Conservation (phyloP, 1,139 yeast genomes). For the Suhomyces ambrosiae region DNA sequence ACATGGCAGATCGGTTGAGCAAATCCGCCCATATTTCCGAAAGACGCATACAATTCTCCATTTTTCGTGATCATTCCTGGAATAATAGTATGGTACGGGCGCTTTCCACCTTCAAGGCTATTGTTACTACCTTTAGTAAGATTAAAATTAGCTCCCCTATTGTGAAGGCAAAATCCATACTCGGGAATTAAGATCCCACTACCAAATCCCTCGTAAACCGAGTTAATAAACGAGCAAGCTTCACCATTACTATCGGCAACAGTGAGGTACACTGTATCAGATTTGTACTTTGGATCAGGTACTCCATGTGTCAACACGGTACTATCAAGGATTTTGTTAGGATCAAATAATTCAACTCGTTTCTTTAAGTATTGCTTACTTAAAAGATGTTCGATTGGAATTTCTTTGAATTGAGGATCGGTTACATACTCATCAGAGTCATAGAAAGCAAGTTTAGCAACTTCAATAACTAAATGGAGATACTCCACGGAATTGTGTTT, state of each 20-base stretch:
- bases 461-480: constrained; percentile 67
- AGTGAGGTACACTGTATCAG: constrained; percentile 78
- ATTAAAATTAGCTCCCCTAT: constrained; percentile 77
- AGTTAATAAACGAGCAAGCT: constrained; percentile 81
- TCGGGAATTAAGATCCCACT: constrained; percentile 69
- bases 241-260: constrained; percentile 73
- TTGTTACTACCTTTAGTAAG: constrained; percentile 60
- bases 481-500: constrained; percentile 74
- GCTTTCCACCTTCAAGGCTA: constrained; percentile 65
- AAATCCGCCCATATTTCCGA: constrained; percentile 88
- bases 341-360: constrained; percentile 51
- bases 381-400: constrained; percentile 39
- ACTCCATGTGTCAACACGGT: constrained; percentile 52
- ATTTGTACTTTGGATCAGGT: constrained; percentile 63
- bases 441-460: constrained; percentile 71
- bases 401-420: constrained; percentile 53
- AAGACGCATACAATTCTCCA: constrained; percentile 60
- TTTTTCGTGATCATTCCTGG: constrained; percentile 71
- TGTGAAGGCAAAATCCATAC: constrained; percentile 72
- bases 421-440: constrained; percentile 77
- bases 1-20: constrained; percentile 88
- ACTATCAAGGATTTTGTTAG: constrained; percentile 43
- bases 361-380: constrained; percentile 47
- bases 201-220: constrained; percentile 73
- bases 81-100: constrained; percentile 84